Evolutionary conservation across 106 monocot genomes (phyloP), one percentile per base, ranked within the genome.

Genomic region (Phalaenopsis aphrodite): DNA sequence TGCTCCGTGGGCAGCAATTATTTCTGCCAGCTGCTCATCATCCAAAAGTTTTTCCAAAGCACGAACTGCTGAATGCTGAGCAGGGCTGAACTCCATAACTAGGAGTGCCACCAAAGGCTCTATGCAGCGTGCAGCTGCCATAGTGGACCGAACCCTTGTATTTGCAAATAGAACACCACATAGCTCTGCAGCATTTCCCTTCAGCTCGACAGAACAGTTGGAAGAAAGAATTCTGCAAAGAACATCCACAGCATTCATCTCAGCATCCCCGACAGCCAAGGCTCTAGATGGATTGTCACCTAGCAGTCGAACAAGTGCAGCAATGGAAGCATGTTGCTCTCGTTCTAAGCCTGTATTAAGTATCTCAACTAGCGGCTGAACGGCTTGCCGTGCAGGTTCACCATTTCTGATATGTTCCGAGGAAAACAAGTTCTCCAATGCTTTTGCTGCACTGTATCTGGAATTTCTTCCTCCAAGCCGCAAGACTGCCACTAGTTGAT

Each of bases 281-380:
- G 91, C 86, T 80, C 88, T 91, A 19, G 92, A 91, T 41, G 89
- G 86, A 83, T 93, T 95, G 41, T 95, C 99, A 83, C 82, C 84
- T 3, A 95, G 81, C 58, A 99, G 80, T 65, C 84, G 88, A 79
- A 99, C 95, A 47, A 99, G 87, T 17, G 99, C 91, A 82, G 91
- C 87, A 75, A 95, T 95, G 67, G 93, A 89, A 56, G 99, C 99
- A 90, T 99, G 95, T 56, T 99, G 99, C 82, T 99, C 99, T 78
- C 89, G 86, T 78, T 99, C 99, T 14, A 84, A 72, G 56, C 99
- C 99, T 43, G 88, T 95, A 76, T 86, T 91, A 57, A 99, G 83
- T 77, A 99, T 95, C 84, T 99, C 98, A 5, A 99, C 90, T 18
- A 99, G 83, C 6, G 98, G 99, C 72, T 95, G 92, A 82, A 99